Percentiles rank a stretch among this genome's conserved stretches.
Conservation (phyloP, 2,329 filamentous ascomycete genomes). For the Claviceps quebecensis region DNA sequence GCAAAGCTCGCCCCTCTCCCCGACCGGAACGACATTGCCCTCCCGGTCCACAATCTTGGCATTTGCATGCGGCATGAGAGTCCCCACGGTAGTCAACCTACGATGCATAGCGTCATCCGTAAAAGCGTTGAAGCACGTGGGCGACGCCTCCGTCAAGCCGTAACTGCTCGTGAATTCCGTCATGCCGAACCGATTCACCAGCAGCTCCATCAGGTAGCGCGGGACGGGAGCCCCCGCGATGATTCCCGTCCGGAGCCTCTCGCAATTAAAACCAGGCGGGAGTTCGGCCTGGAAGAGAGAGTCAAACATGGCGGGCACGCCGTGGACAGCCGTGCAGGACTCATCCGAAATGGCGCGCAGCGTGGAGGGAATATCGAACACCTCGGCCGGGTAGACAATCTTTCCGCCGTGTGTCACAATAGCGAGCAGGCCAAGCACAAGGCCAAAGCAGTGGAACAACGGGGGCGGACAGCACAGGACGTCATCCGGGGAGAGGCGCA, state of each 20-base stretch:
- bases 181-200: conserved; percentile 61
- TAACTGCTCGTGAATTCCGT: conserved; percentile 58
- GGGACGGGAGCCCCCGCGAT: conserved; percentile 69
- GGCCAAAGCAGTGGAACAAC: conserved; percentile 74
- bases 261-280: conserved; percentile 27
- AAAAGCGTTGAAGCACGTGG: conserved; percentile 70
- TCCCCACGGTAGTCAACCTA: conserved; percentile 59
- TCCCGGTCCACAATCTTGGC: conserved; percentile 65
- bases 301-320: conserved; percentile 77
- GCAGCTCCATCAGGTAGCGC: conserved; percentile 56
- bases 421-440: conserved; percentile 62
- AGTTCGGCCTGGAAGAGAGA: conserved; percentile 38
- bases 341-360: conserved; percentile 53
- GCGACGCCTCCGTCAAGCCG: conserved; percentile 63
- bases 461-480: conserved; percentile 70
- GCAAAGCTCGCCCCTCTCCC: conserved; percentile 58
- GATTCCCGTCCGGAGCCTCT: conserved; percentile 57
- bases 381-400: conserved; percentile 62
- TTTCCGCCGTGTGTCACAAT: conserved; percentile 61
- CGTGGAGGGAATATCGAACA: conserved; percentile 55
- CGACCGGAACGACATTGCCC: conserved; percentile 52
- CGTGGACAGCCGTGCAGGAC: conserved; percentile 60
- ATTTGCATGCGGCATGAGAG: conserved; percentile 58
- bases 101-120: conserved; percentile 55
- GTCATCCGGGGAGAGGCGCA: conserved; percentile 53